phyloP scores from a whole-genome alignment of 129 eudicot genomes.

The Tagetes erecta region DNA sequence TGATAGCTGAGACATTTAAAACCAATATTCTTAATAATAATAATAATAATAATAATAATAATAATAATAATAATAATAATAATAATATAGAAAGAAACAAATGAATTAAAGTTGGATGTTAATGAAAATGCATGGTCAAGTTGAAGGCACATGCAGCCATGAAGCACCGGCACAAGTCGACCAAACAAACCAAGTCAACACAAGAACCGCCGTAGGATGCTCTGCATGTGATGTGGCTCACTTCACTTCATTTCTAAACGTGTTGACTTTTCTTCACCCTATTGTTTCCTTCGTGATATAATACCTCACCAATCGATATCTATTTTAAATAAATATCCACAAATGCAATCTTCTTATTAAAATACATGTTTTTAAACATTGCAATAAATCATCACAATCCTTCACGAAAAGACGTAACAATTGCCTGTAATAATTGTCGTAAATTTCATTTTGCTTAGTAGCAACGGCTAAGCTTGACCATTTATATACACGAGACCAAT shows the following conservation, averaged over 20 bases:
- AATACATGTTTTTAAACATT: too few species aligned
- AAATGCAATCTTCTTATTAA: too few species aligned
- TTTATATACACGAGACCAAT: too few species aligned
- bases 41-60: background rate
- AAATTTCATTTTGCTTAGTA: too few species aligned
- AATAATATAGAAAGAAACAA: background rate
- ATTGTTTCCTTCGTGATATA: background rate
- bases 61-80: background rate
- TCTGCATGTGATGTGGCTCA: background rate
- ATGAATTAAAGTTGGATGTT: background rate
- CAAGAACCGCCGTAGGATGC: conserved; percentile 31
- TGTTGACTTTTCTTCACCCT: conserved; percentile 27
- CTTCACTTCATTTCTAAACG: conserved; percentile 6
- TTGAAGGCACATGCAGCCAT: conserved; percentile 32
- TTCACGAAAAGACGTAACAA: too few species aligned
- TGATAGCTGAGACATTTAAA: too few species aligned
- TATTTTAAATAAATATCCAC: too few species aligned
- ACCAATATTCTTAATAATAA: too few species aligned
- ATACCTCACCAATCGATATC: background rate
- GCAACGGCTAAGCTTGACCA: too few species aligned
- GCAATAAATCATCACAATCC: too few species aligned
- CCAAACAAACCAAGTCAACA: conserved; percentile 29
- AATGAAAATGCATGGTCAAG: conserved; percentile 19
- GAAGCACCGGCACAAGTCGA: conserved; percentile 22
- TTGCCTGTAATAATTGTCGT: too few species aligned